Evolutionary conservation across 2,329 filamentous ascomycete genomes (phyloP).

Genomic region (Fusarium illudens): DNA sequence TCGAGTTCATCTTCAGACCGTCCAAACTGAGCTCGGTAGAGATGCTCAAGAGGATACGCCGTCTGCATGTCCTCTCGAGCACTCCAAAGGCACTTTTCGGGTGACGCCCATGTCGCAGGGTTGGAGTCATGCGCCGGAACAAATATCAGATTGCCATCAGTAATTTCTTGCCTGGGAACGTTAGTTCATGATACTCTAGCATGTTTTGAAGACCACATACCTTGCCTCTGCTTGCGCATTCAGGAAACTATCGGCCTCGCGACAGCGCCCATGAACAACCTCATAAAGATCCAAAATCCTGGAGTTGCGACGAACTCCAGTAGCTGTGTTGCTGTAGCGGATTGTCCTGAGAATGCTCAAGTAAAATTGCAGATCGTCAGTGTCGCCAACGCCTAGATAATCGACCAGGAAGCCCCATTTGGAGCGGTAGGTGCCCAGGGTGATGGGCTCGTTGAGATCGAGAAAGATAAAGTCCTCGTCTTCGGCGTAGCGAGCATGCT

Average conservation of each 20-base stretch:
- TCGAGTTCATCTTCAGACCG: constrained; percentile 18
- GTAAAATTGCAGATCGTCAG: constrained; percentile 33
- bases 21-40: constrained; percentile 18
- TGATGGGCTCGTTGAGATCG: constrained; percentile 21
- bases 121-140: constrained; percentile 1
- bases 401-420: constrained; percentile 37
- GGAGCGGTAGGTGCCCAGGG: constrained; percentile 2
- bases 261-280: constrained; percentile 24
- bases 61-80: constrained; percentile 30
- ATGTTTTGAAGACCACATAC: neutral
- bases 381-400: constrained; percentile 19
- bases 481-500: constrained; percentile 26
- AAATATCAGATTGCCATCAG: constrained; percentile 14
- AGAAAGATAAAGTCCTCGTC: constrained; percentile 24
- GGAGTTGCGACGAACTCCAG: constrained; percentile 2
- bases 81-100: constrained; percentile 25
- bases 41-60: constrained; percentile 16
- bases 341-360: constrained; percentile 20
- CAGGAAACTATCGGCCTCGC: constrained; percentile 15
- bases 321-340: neutral
- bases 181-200: neutral
- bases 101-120: constrained; percentile 12
- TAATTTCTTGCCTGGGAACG: constrained; percentile 1
- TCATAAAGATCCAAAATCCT: constrained; percentile 33
- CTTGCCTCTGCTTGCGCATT: constrained; percentile 8